These are phyloP conservation scores for Blumeria hordei DNA, from an alignment of 2,329 filamentous ascomycete species.

Conservation along the genomic window DNA sequence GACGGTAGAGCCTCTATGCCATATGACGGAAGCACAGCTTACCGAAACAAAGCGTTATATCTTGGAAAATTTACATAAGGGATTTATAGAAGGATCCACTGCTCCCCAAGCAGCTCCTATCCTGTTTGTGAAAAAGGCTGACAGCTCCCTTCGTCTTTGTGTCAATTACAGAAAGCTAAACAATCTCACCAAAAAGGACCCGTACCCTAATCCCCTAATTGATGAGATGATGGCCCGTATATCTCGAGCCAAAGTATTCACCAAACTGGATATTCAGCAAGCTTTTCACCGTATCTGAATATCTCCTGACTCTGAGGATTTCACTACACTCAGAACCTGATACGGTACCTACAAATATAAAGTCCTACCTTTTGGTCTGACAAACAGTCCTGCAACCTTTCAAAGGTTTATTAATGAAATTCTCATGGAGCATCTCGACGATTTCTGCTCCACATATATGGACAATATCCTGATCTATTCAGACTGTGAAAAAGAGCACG, in stretches of 20 bases:
- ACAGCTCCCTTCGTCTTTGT: neutral
- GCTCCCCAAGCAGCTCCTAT: neutral
- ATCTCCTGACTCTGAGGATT: neutral
- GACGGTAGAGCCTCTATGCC: neutral
- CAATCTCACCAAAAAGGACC: neutral
- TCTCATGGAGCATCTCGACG: neutral
- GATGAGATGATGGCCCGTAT: neutral
- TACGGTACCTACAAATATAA: conserved; percentile 1
- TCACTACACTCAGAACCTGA: neutral
- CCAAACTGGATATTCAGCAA: neutral
- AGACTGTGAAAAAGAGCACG: neutral
- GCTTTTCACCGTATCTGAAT: conserved; percentile 1
- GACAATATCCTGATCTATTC: conserved; percentile 2
- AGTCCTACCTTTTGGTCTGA: neutral
- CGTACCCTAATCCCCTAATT: neutral
- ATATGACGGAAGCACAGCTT: neutral
- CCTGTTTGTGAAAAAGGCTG: neutral
- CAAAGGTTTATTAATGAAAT: neutral
- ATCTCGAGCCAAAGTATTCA: neutral
- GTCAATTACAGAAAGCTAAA: neutral
- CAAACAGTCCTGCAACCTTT: conserved; percentile 1
- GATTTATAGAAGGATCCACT: neutral
- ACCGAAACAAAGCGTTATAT: neutral
- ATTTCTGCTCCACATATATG: neutral
- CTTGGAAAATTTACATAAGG: neutral